Base-by-base conservation (phyloP, 2,329 filamentous ascomycete species). In the Blumeriella jaapii region DNA sequence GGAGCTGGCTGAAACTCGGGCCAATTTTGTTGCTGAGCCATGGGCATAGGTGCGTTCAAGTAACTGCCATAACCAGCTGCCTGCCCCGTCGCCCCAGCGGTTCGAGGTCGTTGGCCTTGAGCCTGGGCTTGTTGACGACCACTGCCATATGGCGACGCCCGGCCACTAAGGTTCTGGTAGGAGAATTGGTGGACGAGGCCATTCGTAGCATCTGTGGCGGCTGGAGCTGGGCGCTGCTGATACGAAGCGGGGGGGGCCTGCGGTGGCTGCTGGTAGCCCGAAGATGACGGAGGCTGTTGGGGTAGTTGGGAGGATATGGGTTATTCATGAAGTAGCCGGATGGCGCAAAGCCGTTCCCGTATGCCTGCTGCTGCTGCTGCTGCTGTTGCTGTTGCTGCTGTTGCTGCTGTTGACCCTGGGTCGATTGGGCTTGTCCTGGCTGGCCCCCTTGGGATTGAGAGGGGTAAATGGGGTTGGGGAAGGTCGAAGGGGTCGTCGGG, bases 101-200 rank as follows among this genome's bases (percentile, higher is more conserved):
- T 96, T 41, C 87, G 74, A 31, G 89, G 87, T 41, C 91, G 78
- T 57, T 82, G 78, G 34, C 68, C 70, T 17, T 84, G 75, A 19
- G 83, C n/a, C n/a, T n/a, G 78, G 19, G 72, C 68, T 22, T 69
- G 70, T 29, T 85, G 73, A 40, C 73, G 68, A 46, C 68, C 74
- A 55, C 73, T 69, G 46, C 68, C 74, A 55, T 86, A 87, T 31
- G 77, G 74, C 41, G 74, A 76, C 18, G 70, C 69, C 47, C 85
- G 73, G 41, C 77, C 76, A 27, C 82, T 80, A 25, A 96, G 71
- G 59, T 95, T 93, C 66, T 96, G 89, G 61, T 95, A 86, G 39
- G 89, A 93, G 60, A 96, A 93, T 59, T 98, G 91, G 58, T 95
- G 85, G 41, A 87, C 86, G 29, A 96, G 71, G 18, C 86, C 87